These are phyloP conservation scores for Citrus mangshanensis DNA, from an alignment of 345 rosid species.

Conservation along the genomic window DNA sequence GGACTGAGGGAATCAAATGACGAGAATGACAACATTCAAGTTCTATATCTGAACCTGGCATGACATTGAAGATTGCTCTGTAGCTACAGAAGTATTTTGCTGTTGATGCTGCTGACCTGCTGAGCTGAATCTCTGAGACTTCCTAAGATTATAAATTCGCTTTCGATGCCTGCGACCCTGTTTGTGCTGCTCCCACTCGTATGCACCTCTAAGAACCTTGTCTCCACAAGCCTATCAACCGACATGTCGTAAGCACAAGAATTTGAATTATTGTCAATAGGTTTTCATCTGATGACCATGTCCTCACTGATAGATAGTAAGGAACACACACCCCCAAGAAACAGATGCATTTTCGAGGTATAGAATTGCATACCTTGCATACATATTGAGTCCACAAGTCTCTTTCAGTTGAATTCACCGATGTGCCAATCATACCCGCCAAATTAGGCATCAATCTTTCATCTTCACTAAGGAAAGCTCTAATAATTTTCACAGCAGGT, in stretches of 20 bases:
- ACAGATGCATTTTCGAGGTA: background rate
- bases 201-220: slow-evolving; percentile 80
- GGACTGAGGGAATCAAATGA: background rate
- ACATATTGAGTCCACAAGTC: slow-evolving; percentile 84
- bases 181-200: slow-evolving; percentile 92
- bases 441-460: slow-evolving; percentile 3
- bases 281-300: background rate
- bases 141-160: slow-evolving; percentile 46
- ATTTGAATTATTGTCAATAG: background rate
- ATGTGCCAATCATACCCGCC: slow-evolving; percentile 8
- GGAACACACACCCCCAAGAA: background rate
- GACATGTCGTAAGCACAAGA: background rate
- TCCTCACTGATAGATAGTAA: background rate
- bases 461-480: slow-evolving; percentile 42
- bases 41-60: background rate
- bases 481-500: slow-evolving; percentile 50
- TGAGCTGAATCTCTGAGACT: slow-evolving; percentile 20
- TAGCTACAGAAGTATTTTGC: background rate
- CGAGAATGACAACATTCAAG: background rate
- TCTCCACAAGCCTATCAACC: slow-evolving; percentile 75
- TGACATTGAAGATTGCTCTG: background rate
- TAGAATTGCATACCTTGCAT: slow-evolving; percentile 57
- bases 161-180: slow-evolving; percentile 84
- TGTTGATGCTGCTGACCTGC: slow-evolving; percentile 14
- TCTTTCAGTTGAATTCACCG: slow-evolving; percentile 34